A percentile compares a stretch with the other conserved stretches of the same genome.
Conservation (phyloP, 129 eudicot species). For the Heracleum sosnowskyi region DNA sequence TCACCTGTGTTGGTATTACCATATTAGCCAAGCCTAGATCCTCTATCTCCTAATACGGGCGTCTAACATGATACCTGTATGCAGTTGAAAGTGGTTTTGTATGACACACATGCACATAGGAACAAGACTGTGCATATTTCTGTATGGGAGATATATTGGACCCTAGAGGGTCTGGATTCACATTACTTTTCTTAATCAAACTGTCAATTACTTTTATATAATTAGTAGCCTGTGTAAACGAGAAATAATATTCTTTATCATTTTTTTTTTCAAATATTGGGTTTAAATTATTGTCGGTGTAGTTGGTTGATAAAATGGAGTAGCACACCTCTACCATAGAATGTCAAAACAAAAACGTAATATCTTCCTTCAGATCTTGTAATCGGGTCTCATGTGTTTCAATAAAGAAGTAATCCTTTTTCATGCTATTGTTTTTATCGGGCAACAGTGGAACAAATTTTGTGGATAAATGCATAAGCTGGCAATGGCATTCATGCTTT, state of each 20-base stretch:
- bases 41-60: neutral
- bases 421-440: neutral
- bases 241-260: neutral
- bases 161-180: neutral
- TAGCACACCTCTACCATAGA: neutral
- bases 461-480: neutral
- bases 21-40: neutral
- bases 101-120: neutral
- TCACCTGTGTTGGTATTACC: neutral
- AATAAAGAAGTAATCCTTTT: neutral
- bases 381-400: neutral
- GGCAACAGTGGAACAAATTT: neutral
- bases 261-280: neutral
- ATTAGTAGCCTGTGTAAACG: neutral
- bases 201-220: neutral
- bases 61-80: neutral
- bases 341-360: neutral
- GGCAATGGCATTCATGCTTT: neutral
- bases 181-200: neutral
- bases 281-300: neutral
- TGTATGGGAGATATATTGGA: neutral
- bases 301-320: neutral
- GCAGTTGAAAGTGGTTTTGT: neutral
- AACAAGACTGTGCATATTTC: neutral
- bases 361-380: neutral